Evolutionary conservation across 2,329 filamentous ascomycete genomes (phyloP), one percentile per base, ranked within the genome.

Genomic region (Chaetomium olivaceum): DNA sequence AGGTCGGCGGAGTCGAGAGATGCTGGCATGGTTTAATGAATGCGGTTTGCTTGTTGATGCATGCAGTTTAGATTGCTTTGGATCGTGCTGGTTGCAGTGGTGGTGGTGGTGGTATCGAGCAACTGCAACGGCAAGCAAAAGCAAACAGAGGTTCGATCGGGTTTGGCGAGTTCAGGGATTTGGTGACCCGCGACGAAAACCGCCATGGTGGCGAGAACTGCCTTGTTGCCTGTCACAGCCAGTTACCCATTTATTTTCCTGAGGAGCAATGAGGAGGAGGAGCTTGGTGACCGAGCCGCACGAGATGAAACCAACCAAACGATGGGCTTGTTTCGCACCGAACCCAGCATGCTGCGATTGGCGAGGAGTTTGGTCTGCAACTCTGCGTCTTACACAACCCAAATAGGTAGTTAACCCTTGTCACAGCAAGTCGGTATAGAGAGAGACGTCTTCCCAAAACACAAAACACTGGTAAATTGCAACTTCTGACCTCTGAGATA

Each of bases 1-100:
- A 8, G 58, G 58, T 60, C 58, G 58, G 29, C 43, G 27, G 58
- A 51, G n/a, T 25, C 8, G 43, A 29, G n/a, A 7, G 58, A 60
- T 23, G 33, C 27, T 27, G 58, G 29, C 54, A 57, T 57, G 31
- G 31, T 36, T 55, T 16, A 27, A 31, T 16, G 25, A 29, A 14
- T 33, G 29, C 29, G 19, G 52, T 27, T 27, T 12, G 48, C 23
- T 25, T 51, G 48, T 14, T 16, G 48, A 27, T 51, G 48, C 48
- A 51, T 51, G 48, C 11, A 23, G n/a, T 2, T 21, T 21, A 21
- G 4, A 25, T 23, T 25, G 23, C 23, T 51, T 51, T 51, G 21
- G 23, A 9, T 51, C 12, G 48, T 23, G 48, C n/a, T 50, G n/a
- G n/a, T 11, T 9, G 46, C 27, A 29, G 27, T 29, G 27, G 27